Base-by-base conservation (phyloP, 352 stramenopile genomes). In the Saprolegnia diclina region DNA sequence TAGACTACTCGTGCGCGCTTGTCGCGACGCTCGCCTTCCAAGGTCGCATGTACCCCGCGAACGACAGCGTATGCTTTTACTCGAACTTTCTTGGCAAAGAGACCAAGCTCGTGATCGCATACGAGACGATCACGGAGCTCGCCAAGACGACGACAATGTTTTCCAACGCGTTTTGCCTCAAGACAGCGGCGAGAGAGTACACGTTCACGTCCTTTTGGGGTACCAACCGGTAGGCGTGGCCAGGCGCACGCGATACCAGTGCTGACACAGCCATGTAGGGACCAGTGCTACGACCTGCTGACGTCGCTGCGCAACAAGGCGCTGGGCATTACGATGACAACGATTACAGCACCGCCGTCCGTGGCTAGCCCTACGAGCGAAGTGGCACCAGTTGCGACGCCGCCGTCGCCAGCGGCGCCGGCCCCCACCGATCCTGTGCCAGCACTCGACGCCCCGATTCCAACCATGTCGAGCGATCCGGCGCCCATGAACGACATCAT, bases 171-270 rank as follows among this genome's bases (percentile, higher is more conserved):
- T 87, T 94, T 46, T 84, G 84, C 14, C 80, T 94, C 56, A 74
- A 75, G 38, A 91, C 81, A 18, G 73, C 73, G 26, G 77, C 26
- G 80, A 90, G 89, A 59, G 83, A 91, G 73, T 94, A 87, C 71
- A 91, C 87, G 66, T 91, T 94, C 74, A 89, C 83, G 64, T 89
- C 82, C 63, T 94, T 94, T 54, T 94, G 86, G 86, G 84, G 87
- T 29, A 86, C 77, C 57, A 91, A 93, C 65, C 81, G 84, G 63
- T 69, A 61, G 5, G 42, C 18, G 4, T 22, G 56, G 3, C 4
- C 16, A 26, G 11, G 9, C 24, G 52, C 56, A 4, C 7, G 9
- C 38, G 18, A 56, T 18, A 1, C 24, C n/a, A n/a, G n/a, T n/a
- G n/a, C 9, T 56, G 9, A 18, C 56, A 2, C 4, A 26, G 56